Conservation (phyloP, 768 basidiomycete genomes). For the Amanita inopinata region DNA sequence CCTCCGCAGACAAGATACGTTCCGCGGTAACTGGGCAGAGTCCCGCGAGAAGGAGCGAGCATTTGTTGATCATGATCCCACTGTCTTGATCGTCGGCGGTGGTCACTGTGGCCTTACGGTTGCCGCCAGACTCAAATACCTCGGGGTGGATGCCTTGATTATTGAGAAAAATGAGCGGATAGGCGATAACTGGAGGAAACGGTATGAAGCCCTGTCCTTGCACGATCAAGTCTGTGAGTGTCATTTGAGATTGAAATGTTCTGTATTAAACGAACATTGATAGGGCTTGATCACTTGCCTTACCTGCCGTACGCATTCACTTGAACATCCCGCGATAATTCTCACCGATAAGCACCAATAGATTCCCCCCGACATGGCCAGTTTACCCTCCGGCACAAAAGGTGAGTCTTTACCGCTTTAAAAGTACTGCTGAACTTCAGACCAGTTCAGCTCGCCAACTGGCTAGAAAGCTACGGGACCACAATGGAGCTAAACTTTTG, state of each 20-base stretch:
- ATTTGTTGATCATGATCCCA: conserved; percentile 41
- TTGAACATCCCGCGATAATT: neutral
- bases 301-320: conserved; percentile 42
- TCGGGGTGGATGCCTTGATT: conserved; percentile 49
- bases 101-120: conserved; percentile 60
- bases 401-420: conserved; percentile 15
- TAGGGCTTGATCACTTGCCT: conserved; percentile 49
- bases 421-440: neutral
- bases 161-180: conserved; percentile 53
- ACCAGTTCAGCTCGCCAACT: conserved; percentile 24
- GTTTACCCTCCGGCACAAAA: conserved; percentile 47
- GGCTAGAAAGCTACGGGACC: conserved; percentile 24
- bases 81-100: conserved; percentile 53
- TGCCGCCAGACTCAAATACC: conserved; percentile 54
- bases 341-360: conserved; percentile 13
- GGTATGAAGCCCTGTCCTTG: conserved; percentile 58
- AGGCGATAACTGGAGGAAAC: conserved; percentile 56
- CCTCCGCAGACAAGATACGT: conserved; percentile 29
- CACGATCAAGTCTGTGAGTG: conserved; percentile 61
- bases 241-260: conserved; percentile 7
- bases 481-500: conserved; percentile 41
- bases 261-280: neutral
- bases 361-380: conserved; percentile 53
- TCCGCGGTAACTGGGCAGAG: conserved; percentile 48
- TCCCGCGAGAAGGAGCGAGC: conserved; percentile 31